A percentile compares a stretch with the other conserved stretches of the same genome.
Conservation (phyloP, 2,329 filamentous ascomycete genomes). For the Paraphaeosphaeria sporulosa region DNA sequence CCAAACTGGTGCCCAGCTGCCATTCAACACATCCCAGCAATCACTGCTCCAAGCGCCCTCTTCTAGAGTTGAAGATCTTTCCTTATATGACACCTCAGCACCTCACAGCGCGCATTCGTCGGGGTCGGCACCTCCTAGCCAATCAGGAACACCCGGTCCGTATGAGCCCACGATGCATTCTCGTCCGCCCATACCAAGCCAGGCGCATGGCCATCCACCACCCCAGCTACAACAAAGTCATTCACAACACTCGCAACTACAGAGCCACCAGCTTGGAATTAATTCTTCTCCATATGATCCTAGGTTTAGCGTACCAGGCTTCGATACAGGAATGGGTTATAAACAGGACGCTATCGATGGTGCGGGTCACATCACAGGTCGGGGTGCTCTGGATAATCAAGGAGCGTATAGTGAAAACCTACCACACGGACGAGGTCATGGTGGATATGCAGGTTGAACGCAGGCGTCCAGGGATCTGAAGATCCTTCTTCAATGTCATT, state of each 20-base stretch:
- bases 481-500: background rate
- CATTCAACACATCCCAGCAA: constrained; percentile 42
- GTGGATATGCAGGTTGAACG: constrained; percentile 26
- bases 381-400: constrained; percentile 21
- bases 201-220: constrained; percentile 33
- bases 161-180: constrained; percentile 36
- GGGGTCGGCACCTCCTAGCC: constrained; percentile 40
- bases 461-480: background rate
- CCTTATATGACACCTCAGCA: constrained; percentile 41
- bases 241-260: constrained; percentile 38
- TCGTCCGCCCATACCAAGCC: constrained; percentile 21
- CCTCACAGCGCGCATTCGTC: constrained; percentile 43
- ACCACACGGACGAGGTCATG: constrained; percentile 22
- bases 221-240: constrained; percentile 38
- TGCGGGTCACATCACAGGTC: constrained; percentile 23
- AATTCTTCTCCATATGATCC: constrained; percentile 42
- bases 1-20: constrained; percentile 45
- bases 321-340: constrained; percentile 46
- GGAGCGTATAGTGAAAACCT: constrained; percentile 19
- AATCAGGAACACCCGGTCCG: constrained; percentile 43
- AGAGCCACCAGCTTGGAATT: constrained; percentile 41
- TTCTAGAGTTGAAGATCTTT: constrained; percentile 45
- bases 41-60: constrained; percentile 39
- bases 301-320: constrained; percentile 41
- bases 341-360: constrained; percentile 32